Base-by-base conservation (phyloP, 805 yeast genomes). In the Starmerella etchellsii region DNA sequence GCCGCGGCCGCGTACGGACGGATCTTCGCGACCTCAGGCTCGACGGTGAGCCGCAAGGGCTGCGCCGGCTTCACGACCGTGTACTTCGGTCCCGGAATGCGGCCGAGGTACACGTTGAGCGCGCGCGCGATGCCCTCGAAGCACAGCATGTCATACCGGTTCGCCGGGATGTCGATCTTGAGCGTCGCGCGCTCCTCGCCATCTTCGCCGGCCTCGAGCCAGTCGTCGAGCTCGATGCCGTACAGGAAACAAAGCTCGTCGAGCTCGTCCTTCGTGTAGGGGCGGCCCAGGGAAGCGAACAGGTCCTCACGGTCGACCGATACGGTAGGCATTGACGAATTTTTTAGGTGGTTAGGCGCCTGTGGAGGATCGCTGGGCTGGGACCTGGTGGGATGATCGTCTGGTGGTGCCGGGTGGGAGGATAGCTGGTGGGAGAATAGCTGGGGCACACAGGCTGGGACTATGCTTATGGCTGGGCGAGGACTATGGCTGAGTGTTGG, bases 41-140 rank as follows among this genome's bases (percentile, higher is more conserved):
- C 78, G 51, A 91, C 76, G 36, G 83, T 76, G 58, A 91, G 66
- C 30, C 73, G 65, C 43, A 68, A 62, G 45, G 68, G 67, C 34
- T 94, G 84, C 32, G 66, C 68, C 31, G 76, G 71, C 35, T 78
- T 74, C 31, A 70, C 63, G 44, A 81, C 67, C 39, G 65, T 73
- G 69, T 72, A 88, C 24, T 64, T 61, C 38, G 98, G 95, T 32
- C 80, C 67, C 36, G 64, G 58, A 16, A 41, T 46, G 45, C 73
- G 74, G 28, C 93, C 94, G 54, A 88, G 69, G 58, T 82, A 91
- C 60, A 87, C 93, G 56, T 85, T 85, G 58, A 91, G 68, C 1
- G 97, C 88, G 58, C 84, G 93, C 1, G 96, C 85, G 62, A 91
- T 85, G 58, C 99, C 99, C 65, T 91, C 99, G 54, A 85, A 81